Evolutionary conservation across 306 rosid genomes (phyloP).

Genomic region (Quercus robur): DNA sequence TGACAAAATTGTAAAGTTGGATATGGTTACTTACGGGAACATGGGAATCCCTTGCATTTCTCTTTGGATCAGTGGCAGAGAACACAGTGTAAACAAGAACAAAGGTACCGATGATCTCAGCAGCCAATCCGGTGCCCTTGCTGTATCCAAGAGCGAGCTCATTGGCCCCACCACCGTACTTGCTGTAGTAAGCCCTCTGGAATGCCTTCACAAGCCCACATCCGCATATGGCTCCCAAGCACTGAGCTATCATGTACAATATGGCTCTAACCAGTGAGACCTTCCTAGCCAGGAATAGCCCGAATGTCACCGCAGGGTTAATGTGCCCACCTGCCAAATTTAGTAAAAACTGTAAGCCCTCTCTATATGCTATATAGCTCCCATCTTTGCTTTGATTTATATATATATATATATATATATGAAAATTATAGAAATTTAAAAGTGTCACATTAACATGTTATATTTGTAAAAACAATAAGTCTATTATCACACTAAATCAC

Average conservation of each 20-base stretch:
- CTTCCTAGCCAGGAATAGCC: conserved; percentile 39
- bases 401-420: background rate
- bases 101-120: conserved; percentile 48
- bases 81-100: conserved; percentile 53
- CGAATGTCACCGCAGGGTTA: conserved; percentile 54
- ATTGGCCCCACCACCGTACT: conserved; percentile 47
- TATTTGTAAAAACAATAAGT: too few relatives aligned
- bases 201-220: conserved; percentile 41
- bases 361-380: background rate
- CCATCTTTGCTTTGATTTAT: background rate
- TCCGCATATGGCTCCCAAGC: conserved; percentile 46
- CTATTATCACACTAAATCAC: too few relatives aligned
- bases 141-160: conserved; percentile 23
- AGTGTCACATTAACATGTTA: too few relatives aligned
- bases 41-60: conserved; percentile 42
- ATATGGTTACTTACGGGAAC: conserved; percentile 31
- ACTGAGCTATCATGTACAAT: conserved; percentile 7
- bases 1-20: background rate
- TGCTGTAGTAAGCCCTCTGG: conserved; percentile 22
- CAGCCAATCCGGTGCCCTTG: conserved; percentile 40
- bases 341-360: background rate
- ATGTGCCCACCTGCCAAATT: conserved; percentile 40
- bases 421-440: background rate
- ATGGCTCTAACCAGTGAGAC: conserved; percentile 38
- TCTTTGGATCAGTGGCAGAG: conserved; percentile 51